Percentiles rank a stretch among this genome's conserved stretches.
These are phyloP conservation scores for Hypoxylon fuscum DNA, from an alignment of 495 filamentous ascomycete species.

Conservation along the genomic window DNA sequence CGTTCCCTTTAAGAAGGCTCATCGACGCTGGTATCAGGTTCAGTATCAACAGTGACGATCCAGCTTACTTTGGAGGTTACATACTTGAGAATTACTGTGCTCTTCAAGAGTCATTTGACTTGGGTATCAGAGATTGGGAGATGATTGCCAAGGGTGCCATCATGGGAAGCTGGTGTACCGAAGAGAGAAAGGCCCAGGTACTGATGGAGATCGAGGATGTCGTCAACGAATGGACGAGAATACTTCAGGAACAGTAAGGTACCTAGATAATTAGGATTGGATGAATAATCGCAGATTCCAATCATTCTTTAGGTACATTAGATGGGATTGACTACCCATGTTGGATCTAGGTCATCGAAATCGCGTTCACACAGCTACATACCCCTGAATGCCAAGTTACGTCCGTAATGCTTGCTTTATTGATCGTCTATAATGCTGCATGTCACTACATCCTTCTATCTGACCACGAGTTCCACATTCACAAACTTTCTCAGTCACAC, in stretches of 20 bases:
- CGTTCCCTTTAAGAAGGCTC: conserved; percentile 72
- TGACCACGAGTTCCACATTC: too few species aligned
- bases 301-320: neutral
- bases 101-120: conserved; percentile 73
- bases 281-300: too few species aligned
- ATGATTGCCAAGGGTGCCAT: conserved; percentile 68
- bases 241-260: conserved; percentile 17
- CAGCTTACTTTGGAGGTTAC: conserved; percentile 83
- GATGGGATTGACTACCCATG: neutral
- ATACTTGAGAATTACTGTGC: conserved; percentile 79
- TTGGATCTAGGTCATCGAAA: too few species aligned
- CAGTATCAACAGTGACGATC: conserved; percentile 79
- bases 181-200: conserved; percentile 57
- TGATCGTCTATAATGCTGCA: too few species aligned
- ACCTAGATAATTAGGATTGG: neutral
- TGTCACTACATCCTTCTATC: too few species aligned
- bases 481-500: too few species aligned
- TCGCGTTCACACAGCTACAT: too few species aligned
- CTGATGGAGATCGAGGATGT: conserved; percentile 48
- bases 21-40: conserved; percentile 72
- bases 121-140: conserved; percentile 71
- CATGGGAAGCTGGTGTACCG: conserved; percentile 67
- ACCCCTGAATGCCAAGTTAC: too few species aligned
- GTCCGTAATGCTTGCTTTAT: too few species aligned
- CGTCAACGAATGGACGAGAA: conserved; percentile 12